These are phyloP conservation scores for Clarireedia paspali DNA, from an alignment of 2,329 filamentous ascomycete species.

Conservation along the genomic window DNA sequence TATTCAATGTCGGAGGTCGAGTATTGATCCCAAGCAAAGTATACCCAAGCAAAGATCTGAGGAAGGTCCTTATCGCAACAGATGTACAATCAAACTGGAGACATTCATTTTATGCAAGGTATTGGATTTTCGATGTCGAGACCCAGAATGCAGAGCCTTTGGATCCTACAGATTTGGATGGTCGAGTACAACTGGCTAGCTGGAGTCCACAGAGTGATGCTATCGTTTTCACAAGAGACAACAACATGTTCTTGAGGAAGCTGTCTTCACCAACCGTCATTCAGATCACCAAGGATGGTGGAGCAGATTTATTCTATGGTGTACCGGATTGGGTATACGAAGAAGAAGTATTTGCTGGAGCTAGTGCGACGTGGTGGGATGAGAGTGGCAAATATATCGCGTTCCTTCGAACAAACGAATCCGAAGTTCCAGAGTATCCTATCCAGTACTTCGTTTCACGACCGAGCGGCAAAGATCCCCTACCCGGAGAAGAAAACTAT, in stretches of 20 bases:
- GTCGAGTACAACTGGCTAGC: slow-evolving; percentile 70
- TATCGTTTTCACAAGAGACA: slow-evolving; percentile 80
- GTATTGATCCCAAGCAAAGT: slow-evolving; percentile 51
- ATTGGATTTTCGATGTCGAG: slow-evolving; percentile 88
- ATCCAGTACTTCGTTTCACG: slow-evolving; percentile 88
- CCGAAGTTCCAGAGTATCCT: slow-evolving; percentile 81
- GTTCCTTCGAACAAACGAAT: slow-evolving; percentile 91
- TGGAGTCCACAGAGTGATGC: slow-evolving; percentile 88
- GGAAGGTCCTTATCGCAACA: slow-evolving; percentile 77
- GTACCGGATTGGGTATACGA: slow-evolving; percentile 98
- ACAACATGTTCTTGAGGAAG: slow-evolving; percentile 80
- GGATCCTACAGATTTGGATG: slow-evolving; percentile 57
- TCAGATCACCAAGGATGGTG: slow-evolving; percentile 80
- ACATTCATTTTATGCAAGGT: slow-evolving; percentile 77
- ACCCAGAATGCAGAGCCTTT: slow-evolving; percentile 71
- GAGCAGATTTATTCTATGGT: slow-evolving; percentile 85
- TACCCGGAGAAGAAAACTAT: slow-evolving; percentile 73
- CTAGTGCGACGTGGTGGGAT: slow-evolving; percentile 93
- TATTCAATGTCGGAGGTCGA: slow-evolving; percentile 52
- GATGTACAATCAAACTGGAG: slow-evolving; percentile 72
- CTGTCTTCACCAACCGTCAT: slow-evolving; percentile 34
- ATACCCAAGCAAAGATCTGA: slow-evolving; percentile 75
- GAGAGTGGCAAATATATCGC: slow-evolving; percentile 81
- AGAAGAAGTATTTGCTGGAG: slow-evolving; percentile 69
- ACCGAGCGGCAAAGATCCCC: slow-evolving; percentile 65